Evolutionary conservation across 495 filamentous ascomycete species (phyloP).

Genomic region (Xanthoparmelia taractica): DNA sequence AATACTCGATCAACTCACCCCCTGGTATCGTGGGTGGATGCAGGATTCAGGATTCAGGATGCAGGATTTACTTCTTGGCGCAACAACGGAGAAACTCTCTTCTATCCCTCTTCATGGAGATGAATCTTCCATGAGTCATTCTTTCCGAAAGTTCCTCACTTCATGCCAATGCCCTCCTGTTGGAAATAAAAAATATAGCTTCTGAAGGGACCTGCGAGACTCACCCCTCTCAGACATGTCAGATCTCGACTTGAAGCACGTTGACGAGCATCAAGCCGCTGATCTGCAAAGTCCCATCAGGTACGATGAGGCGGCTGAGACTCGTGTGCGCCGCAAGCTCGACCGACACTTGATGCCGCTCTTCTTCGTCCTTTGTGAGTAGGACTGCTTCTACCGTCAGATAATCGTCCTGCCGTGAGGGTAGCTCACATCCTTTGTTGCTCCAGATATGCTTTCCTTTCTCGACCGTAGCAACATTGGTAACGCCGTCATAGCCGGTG

Average conservation of each 20-base stretch:
- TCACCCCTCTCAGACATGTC: not conserved
- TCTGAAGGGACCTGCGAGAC: not conserved
- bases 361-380: constrained; percentile 30
- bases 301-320: constrained; percentile 18
- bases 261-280: not conserved
- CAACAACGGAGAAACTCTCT: too few species aligned
- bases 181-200: too few species aligned
- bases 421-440: not conserved
- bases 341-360: constrained; percentile 32
- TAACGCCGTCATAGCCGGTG: constrained; percentile 37
- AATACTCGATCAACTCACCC: too few species aligned
- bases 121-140: not conserved
- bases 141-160: not conserved
- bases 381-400: not conserved
- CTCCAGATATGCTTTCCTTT: not conserved
- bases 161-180: not conserved
- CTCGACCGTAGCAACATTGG: constrained; percentile 36
- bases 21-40: too few species aligned
- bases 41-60: too few species aligned
- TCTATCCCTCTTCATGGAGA: too few species aligned
- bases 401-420: not conserved
- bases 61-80: too few species aligned
- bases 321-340: constrained; percentile 28
- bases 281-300: not conserved
- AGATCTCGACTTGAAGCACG: not conserved